A percentile compares a stretch with the other conserved stretches of the same genome.
Conservation (phyloP, 2,329 filamentous ascomycete genomes). For the Fusarium chlamydosporum region DNA sequence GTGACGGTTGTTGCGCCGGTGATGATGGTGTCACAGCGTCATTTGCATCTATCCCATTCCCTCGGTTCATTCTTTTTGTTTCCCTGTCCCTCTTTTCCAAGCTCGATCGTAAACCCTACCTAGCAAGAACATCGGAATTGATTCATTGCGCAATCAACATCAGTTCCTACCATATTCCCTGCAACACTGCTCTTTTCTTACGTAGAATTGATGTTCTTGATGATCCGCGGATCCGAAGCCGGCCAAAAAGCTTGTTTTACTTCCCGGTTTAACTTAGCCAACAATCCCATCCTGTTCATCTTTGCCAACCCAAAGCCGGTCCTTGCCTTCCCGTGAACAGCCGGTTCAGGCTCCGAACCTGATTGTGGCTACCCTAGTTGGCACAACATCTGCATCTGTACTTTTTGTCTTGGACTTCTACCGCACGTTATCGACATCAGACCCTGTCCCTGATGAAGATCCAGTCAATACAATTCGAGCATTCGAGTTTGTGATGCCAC, state of each 20-base stretch:
- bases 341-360: slow-evolving; percentile 9
- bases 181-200: background rate
- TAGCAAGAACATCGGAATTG: slow-evolving; percentile 4
- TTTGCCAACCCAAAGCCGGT: slow-evolving; percentile 18
- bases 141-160: slow-evolving; percentile 1
- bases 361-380: slow-evolving; percentile 4
- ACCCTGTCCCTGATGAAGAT: slow-evolving; percentile 36
- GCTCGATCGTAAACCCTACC: slow-evolving; percentile 4
- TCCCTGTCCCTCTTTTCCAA: background rate
- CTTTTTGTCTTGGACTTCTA: slow-evolving; percentile 39
- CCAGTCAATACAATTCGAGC: slow-evolving; percentile 4
- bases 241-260: slow-evolving; percentile 34
- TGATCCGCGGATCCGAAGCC: slow-evolving; percentile 22
- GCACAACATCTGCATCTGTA: slow-evolving; percentile 5
- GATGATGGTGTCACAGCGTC: slow-evolving; percentile 51
- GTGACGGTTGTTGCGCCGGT: slow-evolving; percentile 24
- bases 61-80: slow-evolving; percentile 16
- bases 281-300: slow-evolving; percentile 9
- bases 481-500: slow-evolving; percentile 4
- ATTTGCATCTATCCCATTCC: slow-evolving; percentile 35
- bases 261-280: slow-evolving; percentile 10
- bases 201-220: slow-evolving; percentile 5
- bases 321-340: slow-evolving; percentile 29
- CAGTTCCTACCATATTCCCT: background rate
- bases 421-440: slow-evolving; percentile 44